A percentile compares a stretch with the other conserved stretches of the same genome.
These are phyloP conservation scores for Dillenia turbinata DNA, from an alignment of 164 flowering plant species.

Conservation along the genomic window DNA sequence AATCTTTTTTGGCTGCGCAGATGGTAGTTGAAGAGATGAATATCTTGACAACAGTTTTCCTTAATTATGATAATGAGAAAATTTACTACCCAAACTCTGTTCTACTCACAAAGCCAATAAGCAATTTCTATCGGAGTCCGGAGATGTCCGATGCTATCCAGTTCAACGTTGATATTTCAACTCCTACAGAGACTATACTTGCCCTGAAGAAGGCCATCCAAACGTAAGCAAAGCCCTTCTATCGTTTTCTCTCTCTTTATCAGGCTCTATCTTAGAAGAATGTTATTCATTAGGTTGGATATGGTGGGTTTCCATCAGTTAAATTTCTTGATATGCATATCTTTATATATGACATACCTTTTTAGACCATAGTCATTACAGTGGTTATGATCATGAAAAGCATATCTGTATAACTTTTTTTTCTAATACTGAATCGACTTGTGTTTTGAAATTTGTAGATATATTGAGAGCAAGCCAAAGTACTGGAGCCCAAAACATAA, in stretches of 20 bases:
- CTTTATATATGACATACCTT: too few species aligned
- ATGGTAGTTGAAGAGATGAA: conserved; percentile 75
- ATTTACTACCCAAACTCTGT: conserved; percentile 26
- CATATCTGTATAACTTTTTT: not conserved
- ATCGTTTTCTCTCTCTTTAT: not conserved
- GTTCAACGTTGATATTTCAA: conserved; percentile 22
- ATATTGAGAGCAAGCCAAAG: conserved; percentile 48
- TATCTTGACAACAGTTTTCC: conserved; percentile 50
- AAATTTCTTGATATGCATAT: too few species aligned
- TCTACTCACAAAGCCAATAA: conserved; percentile 23
- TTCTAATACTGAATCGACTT: not conserved
- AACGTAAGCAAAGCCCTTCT: conserved; percentile 20
- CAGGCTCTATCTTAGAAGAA: too few species aligned
- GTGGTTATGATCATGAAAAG: not conserved
- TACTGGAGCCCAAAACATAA: conserved; percentile 42
- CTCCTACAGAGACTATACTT: conserved; percentile 17
- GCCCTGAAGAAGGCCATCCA: conserved; percentile 36
- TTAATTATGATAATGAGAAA: conserved; percentile 27
- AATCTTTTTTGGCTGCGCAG: conserved; percentile 17
- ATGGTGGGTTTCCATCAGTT: too few species aligned
- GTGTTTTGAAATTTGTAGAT: conserved; percentile 28
- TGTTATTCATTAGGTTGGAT: too few species aligned
- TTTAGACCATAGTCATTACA: too few species aligned
- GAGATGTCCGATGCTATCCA: conserved; percentile 27
- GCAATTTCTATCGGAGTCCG: conserved; percentile 34